These are phyloP conservation scores for Diaporthe amygdali DNA, from an alignment of 2,329 filamentous ascomycete species.

Conservation along the genomic window DNA sequence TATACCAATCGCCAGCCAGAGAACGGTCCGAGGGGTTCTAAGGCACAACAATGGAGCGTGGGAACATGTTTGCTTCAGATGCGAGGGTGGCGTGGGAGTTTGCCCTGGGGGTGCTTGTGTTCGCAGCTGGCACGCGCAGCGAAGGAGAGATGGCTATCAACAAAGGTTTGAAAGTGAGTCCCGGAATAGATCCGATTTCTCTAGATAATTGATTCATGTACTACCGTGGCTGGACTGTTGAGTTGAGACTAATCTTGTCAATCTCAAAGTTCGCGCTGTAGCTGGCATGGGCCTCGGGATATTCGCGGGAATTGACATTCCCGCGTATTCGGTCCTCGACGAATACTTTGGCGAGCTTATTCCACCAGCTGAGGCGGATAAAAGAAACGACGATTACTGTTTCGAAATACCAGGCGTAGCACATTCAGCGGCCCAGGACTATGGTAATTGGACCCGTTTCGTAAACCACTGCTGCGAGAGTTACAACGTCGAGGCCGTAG, in stretches of 20 bases:
- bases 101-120: background rate
- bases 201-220: too few species aligned
- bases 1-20: background rate
- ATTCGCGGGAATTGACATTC: background rate
- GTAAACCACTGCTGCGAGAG: background rate
- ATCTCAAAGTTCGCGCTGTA: background rate
- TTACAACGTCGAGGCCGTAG: background rate
- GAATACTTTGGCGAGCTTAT: conserved; percentile 5
- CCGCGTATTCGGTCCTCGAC: background rate
- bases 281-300: background rate
- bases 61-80: background rate
- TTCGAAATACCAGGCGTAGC: background rate
- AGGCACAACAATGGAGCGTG: background rate
- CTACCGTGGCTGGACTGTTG: too few species aligned
- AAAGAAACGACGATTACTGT: background rate
- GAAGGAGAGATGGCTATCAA: background rate
- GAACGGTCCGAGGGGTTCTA: background rate
- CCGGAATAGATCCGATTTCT: too few species aligned
- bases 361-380: background rate
- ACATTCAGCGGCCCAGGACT: background rate
- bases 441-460: conserved; percentile 17
- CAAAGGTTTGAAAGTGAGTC: background rate
- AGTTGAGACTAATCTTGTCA: background rate
- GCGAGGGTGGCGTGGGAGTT: fast-evolving
- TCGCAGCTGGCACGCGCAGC: background rate